Percentiles rank a stretch among this genome's conserved stretches.
Conservation (phyloP, 2,329 filamentous ascomycete species). For the Tolypocladium endophyticum region DNA sequence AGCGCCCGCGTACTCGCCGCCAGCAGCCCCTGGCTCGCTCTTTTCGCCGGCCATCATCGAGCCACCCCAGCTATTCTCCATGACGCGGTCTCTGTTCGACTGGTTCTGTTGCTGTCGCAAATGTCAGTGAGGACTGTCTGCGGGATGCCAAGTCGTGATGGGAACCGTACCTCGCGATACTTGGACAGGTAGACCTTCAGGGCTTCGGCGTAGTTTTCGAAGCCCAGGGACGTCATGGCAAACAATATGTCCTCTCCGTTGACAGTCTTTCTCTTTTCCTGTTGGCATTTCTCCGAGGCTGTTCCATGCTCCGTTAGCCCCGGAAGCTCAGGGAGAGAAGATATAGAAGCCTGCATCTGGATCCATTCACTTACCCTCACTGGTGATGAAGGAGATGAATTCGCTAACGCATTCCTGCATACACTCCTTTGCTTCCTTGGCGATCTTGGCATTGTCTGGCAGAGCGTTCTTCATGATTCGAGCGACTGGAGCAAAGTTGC, state of each 20-base stretch:
- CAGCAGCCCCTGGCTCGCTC: constrained; percentile 15
- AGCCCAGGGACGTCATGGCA: constrained; percentile 96
- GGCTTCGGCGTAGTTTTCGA: constrained; percentile 97
- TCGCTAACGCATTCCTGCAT: constrained; percentile 99
- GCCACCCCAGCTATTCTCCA: constrained; percentile 23
- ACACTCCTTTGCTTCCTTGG: constrained; percentile 98
- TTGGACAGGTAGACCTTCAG: constrained; percentile 97
- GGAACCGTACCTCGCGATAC: constrained; percentile 69
- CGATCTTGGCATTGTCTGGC: constrained; percentile 97
- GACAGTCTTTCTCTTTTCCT: constrained; percentile 98
- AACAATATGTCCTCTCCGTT: constrained; percentile 98
- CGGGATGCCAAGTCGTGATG: background rate
- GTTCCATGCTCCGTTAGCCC: constrained; percentile 12
- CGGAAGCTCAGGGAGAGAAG: background rate
- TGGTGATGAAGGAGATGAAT: constrained; percentile 99
- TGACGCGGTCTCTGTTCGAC: constrained; percentile 26
- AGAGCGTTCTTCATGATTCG: constrained; percentile 98
- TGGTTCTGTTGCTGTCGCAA: constrained; percentile 28
- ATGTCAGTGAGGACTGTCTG: constrained; percentile 3
- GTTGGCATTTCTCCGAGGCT: constrained; percentile 99
- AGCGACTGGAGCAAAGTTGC: constrained; percentile 90
- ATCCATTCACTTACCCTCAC: constrained; percentile 63
- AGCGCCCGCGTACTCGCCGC: constrained; percentile 29
- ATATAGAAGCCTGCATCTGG: background rate
- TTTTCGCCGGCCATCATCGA: constrained; percentile 22